phyloP scores from a whole-genome alignment of 2,329 filamentous ascomycete genomes.

The Colletotrichum zoysiae region DNA sequence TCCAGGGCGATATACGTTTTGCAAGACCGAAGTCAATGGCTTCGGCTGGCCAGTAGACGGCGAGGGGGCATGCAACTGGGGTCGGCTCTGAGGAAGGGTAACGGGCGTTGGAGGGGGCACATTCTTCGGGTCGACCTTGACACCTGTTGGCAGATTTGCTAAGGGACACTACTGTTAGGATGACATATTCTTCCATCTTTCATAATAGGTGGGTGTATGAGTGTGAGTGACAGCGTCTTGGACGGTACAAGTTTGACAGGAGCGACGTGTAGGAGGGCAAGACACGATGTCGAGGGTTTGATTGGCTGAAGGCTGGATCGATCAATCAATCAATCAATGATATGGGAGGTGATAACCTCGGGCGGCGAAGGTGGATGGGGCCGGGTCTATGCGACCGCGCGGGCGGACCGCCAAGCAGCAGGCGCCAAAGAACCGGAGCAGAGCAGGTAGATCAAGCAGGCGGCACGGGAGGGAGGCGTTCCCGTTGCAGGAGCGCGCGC shows the following conservation, averaged over 20 bases:
- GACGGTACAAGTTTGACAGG: not conserved
- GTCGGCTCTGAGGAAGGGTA: conserved; percentile 60
- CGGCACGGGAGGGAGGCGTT: conserved; percentile 43
- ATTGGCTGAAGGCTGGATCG: conserved; percentile 4
- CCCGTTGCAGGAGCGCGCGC: conserved; percentile 45
- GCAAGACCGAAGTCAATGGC: conserved; percentile 64
- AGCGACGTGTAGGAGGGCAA: not conserved
- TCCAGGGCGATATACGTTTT: conserved; percentile 65
- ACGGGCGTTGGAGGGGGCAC: conserved; percentile 70
- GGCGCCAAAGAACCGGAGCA: conserved; percentile 17
- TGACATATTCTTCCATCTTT: not conserved
- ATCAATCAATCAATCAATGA: conserved; percentile 8
- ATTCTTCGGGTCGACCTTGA: conserved; percentile 60
- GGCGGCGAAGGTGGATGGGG: conserved; percentile 17
- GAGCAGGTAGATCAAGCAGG: conserved; percentile 40
- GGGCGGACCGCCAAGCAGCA: conserved; percentile 27
- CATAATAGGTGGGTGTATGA: too few species aligned
- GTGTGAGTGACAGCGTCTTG: not conserved
- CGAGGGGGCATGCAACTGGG: conserved; percentile 43
- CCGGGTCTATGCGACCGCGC: conserved; percentile 27
- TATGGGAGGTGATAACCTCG: not conserved
- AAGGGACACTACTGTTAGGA: conserved; percentile 39
- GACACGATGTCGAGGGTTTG: not conserved
- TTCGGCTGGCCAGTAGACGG: conserved; percentile 45
- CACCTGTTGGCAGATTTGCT: conserved; percentile 45